Evolutionary conservation across 805 yeast species (phyloP).

Genomic region (Helenozyma rhizophorensis): DNA sequence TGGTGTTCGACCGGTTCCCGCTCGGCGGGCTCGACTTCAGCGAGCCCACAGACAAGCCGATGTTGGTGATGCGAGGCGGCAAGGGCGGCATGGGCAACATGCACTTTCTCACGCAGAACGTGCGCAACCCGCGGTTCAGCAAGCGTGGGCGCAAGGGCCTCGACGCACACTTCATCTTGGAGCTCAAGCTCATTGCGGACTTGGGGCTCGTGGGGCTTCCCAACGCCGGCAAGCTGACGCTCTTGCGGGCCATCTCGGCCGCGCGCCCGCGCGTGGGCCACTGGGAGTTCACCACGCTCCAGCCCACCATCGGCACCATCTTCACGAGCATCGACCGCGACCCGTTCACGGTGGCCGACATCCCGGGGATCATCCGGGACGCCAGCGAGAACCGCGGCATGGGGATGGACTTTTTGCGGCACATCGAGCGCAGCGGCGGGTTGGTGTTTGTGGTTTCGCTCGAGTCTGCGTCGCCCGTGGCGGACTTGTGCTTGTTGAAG

Average conservation of each 20-base stretch:
- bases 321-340: slow-evolving; percentile 57
- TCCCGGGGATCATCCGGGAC: slow-evolving; percentile 91
- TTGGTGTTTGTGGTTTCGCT: slow-evolving; percentile 81
- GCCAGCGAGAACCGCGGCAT: slow-evolving; percentile 84
- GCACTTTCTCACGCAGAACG: slow-evolving; percentile 81
- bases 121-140: slow-evolving; percentile 87
- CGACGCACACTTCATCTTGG: slow-evolving; percentile 67
- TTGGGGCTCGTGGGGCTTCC: slow-evolving; percentile 93
- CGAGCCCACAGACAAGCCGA: slow-evolving; percentile 59
- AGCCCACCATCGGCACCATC: slow-evolving; percentile 90
- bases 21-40: slow-evolving; percentile 73
- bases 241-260: slow-evolving; percentile 77
- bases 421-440: slow-evolving; percentile 88
- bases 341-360: slow-evolving; percentile 91
- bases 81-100: slow-evolving; percentile 94
- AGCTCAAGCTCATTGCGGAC: slow-evolving; percentile 86
- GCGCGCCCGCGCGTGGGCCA: slow-evolving; percentile 92
- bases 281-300: slow-evolving; percentile 94
- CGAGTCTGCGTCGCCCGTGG: slow-evolving; percentile 61
- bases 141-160: slow-evolving; percentile 73
- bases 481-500: slow-evolving; percentile 58
- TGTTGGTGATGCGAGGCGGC: slow-evolving; percentile 76
- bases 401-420: slow-evolving; percentile 90
- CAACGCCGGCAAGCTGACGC: slow-evolving; percentile 93
- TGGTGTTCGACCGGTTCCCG: slow-evolving; percentile 67